Evolutionary conservation across 2,329 filamentous ascomycete genomes (phyloP).

Genomic region (Chaetomiaceae sp.): DNA sequence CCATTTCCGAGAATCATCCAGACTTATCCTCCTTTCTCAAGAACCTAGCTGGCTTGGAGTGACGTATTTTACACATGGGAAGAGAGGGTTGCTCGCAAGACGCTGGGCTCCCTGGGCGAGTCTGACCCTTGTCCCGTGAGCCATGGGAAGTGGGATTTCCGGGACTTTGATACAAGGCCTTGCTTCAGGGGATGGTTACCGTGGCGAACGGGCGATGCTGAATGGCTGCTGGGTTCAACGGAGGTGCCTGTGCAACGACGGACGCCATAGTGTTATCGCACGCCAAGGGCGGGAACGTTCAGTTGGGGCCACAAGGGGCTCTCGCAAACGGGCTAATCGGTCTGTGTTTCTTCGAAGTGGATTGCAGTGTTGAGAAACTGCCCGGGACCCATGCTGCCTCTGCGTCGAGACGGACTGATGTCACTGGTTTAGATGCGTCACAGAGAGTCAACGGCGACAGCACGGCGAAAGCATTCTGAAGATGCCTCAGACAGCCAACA

Average conservation of each 20-base stretch:
- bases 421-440: too few species aligned
- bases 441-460: too few species aligned
- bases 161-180: conserved; percentile 16
- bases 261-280: not conserved
- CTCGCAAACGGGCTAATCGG: not conserved
- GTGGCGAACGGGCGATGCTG: not conserved
- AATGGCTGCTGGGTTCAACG: not conserved
- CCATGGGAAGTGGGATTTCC: conserved; percentile 10
- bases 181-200: conserved; percentile 6
- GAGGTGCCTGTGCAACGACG: not conserved
- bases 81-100: too few species aligned
- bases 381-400: not conserved
- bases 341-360: conserved; percentile 5
- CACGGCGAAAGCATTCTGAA: too few species aligned
- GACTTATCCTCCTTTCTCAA: too few species aligned
- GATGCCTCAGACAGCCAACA: too few species aligned
- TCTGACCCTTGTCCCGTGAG: not conserved
- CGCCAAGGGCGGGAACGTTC: not conserved
- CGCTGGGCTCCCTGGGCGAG: not conserved
- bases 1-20: too few species aligned
- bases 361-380: not conserved
- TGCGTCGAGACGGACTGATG: too few species aligned
- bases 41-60: too few species aligned
- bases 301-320: not conserved
- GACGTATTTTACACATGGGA: too few species aligned